Conservation (phyloP, 495 filamentous ascomycete species). For the Penicillium arizonense region DNA sequence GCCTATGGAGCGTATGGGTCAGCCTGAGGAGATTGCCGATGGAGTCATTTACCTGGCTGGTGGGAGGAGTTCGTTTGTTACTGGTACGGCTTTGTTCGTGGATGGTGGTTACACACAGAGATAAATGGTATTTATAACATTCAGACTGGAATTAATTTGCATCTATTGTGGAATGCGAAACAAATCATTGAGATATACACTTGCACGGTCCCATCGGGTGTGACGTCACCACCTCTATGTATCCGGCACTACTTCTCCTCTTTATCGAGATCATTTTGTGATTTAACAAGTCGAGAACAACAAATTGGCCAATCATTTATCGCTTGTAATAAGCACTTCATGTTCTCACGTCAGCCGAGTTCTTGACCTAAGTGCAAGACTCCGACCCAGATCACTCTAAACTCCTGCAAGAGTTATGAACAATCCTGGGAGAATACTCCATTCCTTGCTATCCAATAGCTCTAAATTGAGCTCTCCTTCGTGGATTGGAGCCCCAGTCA, state of each 20-base stretch:
- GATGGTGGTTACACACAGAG: slow-evolving; percentile 41
- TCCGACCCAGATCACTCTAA: neutral
- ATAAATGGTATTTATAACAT: neutral
- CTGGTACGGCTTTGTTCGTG: slow-evolving; percentile 40
- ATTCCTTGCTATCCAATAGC: neutral
- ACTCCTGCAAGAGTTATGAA: neutral
- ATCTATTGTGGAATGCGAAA: neutral
- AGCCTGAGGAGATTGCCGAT: slow-evolving; percentile 41
- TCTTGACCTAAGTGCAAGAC: neutral
- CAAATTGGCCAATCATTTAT: neutral
- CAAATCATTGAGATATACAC: neutral
- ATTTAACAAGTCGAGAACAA: neutral
- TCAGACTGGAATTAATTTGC: neutral
- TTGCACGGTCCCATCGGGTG: neutral
- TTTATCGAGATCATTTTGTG: neutral
- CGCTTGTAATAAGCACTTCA: neutral
- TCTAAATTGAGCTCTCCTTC: too few species aligned
- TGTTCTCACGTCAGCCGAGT: neutral
- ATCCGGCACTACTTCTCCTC: neutral
- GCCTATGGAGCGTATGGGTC: slow-evolving; percentile 41
- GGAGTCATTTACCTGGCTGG: slow-evolving; percentile 42
- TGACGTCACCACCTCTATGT: slow-evolving; percentile 12
- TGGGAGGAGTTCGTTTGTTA: slow-evolving; percentile 38
- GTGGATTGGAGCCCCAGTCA: too few species aligned
- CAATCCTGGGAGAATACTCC: neutral